A percentile compares a stretch with the other conserved stretches of the same genome.
Evolutionary conservation across 768 basidiomycete genomes (phyloP).

Genomic region (Suillus clintonianus): DNA sequence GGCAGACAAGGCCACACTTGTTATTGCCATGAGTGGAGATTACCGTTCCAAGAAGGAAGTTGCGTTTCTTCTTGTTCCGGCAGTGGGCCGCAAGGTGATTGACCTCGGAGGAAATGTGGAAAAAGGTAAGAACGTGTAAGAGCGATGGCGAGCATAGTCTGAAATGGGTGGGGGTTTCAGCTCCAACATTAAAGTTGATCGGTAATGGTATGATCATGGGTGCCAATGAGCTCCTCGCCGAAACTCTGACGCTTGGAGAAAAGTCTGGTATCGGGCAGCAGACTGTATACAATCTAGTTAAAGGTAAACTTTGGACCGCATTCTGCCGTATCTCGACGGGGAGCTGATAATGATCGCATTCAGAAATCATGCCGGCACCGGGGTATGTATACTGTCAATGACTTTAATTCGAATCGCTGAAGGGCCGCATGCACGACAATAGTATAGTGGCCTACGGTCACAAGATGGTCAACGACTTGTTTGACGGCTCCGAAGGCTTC

Average conservation of each 20-base stretch:
- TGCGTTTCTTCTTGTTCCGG: slow-evolving; percentile 76
- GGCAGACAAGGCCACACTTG: slow-evolving; percentile 64
- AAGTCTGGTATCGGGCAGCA: slow-evolving; percentile 77
- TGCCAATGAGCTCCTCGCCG: slow-evolving; percentile 75
- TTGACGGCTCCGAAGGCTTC: slow-evolving; percentile 76
- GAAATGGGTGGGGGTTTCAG: slow-evolving; percentile 32
- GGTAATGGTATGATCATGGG: slow-evolving; percentile 83
- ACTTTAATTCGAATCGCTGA: slow-evolving; percentile 3
- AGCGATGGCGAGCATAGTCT: background rate
- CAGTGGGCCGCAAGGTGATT: slow-evolving; percentile 72
- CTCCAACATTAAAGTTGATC: slow-evolving; percentile 73
- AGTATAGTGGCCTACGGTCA: slow-evolving; percentile 61
- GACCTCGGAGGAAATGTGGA: slow-evolving; percentile 88
- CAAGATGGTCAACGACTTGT: slow-evolving; percentile 72
- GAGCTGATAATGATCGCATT: slow-evolving; percentile 14
- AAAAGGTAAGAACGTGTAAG: slow-evolving; percentile 49
- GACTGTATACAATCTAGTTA: slow-evolving; percentile 58
- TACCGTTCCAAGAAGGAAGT: slow-evolving; percentile 81
- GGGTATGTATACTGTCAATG: slow-evolving; percentile 34
- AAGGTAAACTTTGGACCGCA: slow-evolving; percentile 41
- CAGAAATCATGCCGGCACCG: slow-evolving; percentile 70
- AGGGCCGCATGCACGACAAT: background rate
- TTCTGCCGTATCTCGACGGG: background rate
- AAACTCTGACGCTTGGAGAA: slow-evolving; percentile 80
- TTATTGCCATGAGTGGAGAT: slow-evolving; percentile 81